Evolutionary conservation across 768 basidiomycete genomes (phyloP), one percentile per base, ranked within the genome.

Genomic region (Saitozyma sp.): DNA sequence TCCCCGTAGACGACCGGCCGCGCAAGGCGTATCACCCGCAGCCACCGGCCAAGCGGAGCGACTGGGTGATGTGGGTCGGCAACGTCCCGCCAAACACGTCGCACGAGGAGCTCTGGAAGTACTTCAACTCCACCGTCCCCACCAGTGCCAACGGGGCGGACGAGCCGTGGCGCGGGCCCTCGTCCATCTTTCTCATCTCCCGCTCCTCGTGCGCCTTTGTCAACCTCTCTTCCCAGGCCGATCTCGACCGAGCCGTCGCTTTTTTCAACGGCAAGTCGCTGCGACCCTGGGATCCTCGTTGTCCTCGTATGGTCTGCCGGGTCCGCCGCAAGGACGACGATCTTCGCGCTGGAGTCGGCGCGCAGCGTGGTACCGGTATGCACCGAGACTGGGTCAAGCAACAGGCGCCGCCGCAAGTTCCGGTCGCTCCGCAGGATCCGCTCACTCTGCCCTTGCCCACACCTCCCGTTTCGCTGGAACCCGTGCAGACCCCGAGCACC

Each of bases 31-130:
- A 79, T 63, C 79, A 80, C 58, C 78, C 76, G 14, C 74, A 75
- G 50, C 64, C 78, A 6, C 78, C 76, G 11, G 81, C 86, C 10
- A 83, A 89, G 57, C 85, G 91, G 13, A 91, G 90, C 8, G 90
- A 91, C 62, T 94, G 89, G 90, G 92, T 92, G 1, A 91, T 93
- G 90, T 96, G 94, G 94, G 88, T 87, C 11, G 94, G 94, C 9
- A 97, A 97, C 73, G 89, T 96, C 73, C 77, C 77, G 6, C 83
- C 84, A 6, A 90, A 93, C 70, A 87, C 91, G 14, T 86, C 86
- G 3, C 85, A 91, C 63, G 88, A 91, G 67, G 93, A 96, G 73
- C 82, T 96, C 5, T 90, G 88, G 89, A 82, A 82, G 8, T 94
- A 93, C 77, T 93, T 97, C 81, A 87, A 84, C 65, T 73, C 79